A percentile compares a stretch with the other conserved stretches of the same genome.
phyloP scores from a whole-genome alignment of 768 basidiomycete species.

The Pleurotus salmoneostramineus region DNA sequence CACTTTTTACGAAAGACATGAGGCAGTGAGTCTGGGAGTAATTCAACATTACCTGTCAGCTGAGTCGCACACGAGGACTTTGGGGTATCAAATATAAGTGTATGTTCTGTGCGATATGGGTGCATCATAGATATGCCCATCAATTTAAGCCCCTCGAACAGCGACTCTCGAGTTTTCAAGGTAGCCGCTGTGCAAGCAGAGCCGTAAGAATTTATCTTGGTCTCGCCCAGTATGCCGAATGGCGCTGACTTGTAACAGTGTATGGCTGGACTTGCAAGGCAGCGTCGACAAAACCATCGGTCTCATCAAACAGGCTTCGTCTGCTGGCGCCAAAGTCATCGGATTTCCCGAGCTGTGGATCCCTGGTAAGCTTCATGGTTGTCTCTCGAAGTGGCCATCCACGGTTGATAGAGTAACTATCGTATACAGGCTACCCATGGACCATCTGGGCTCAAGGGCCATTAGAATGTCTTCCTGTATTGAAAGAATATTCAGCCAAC shows the following conservation, averaged over 20 bases:
- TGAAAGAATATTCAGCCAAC: constrained; percentile 24
- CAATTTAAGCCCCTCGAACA: constrained; percentile 4
- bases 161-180: constrained; percentile 2
- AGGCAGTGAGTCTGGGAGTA: too few relatives aligned
- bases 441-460: constrained; percentile 26
- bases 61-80: too few relatives aligned
- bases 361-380: constrained; percentile 13
- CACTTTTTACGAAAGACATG: too few relatives aligned
- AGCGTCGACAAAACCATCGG: constrained; percentile 24
- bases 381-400: too few relatives aligned
- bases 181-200: constrained; percentile 7
- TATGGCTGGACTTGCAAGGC: constrained; percentile 14
- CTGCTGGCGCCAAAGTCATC: constrained; percentile 23
- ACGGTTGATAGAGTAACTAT: neutral
- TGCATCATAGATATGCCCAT: neutral
- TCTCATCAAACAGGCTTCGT: constrained; percentile 21
- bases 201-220: neutral
- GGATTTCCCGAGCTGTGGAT: constrained; percentile 26
- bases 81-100: neutral
- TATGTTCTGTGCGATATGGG: neutral
- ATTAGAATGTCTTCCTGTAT: constrained; percentile 16
- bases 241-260: neutral
- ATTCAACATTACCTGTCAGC: too few relatives aligned
- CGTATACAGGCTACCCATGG: constrained; percentile 23
- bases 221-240: too few relatives aligned